Percentiles rank a stretch among this genome's conserved stretches.
These are phyloP conservation scores for Sonneratia alba DNA, from an alignment of 345 rosid species.

Conservation along the genomic window DNA sequence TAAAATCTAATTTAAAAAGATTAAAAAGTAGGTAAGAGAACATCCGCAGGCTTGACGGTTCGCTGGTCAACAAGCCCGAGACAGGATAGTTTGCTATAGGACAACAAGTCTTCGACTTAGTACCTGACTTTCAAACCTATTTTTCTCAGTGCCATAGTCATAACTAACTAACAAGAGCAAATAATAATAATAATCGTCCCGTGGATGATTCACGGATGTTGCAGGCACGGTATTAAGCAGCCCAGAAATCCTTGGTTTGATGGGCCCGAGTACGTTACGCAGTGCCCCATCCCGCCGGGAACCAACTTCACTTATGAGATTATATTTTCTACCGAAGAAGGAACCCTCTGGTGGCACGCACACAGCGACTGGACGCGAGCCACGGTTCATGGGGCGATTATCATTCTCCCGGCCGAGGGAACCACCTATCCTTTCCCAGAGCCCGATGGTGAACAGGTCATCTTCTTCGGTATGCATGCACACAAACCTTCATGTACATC, in stretches of 20 bases:
- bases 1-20: not conserved
- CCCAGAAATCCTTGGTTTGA: slow-evolving; percentile 36
- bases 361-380: slow-evolving; percentile 29
- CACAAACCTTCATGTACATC: not conserved
- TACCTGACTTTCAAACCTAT: too few species aligned
- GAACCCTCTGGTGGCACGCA: slow-evolving; percentile 26
- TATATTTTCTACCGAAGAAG: slow-evolving; percentile 18
- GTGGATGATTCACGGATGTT: not conserved
- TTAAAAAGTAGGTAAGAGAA: too few species aligned
- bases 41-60: not conserved
- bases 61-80: not conserved
- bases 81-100: not conserved
- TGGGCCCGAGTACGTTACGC: slow-evolving; percentile 35
- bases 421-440: slow-evolving; percentile 24
- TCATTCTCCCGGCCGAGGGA: slow-evolving; percentile 19
- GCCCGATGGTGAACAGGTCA: slow-evolving; percentile 18
- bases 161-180: too few species aligned
- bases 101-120: not conserved
- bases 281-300: slow-evolving; percentile 26
- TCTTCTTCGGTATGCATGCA: slow-evolving; percentile 22
- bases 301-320: slow-evolving; percentile 16
- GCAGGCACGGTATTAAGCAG: slow-evolving; percentile 22
- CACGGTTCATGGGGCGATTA: slow-evolving; percentile 27
- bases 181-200: too few species aligned
- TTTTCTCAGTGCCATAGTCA: too few species aligned